A percentile compares a stretch with the other conserved stretches of the same genome.
Conservation (phyloP, 805 yeast species). For the Yamadazyma akitaensis region DNA sequence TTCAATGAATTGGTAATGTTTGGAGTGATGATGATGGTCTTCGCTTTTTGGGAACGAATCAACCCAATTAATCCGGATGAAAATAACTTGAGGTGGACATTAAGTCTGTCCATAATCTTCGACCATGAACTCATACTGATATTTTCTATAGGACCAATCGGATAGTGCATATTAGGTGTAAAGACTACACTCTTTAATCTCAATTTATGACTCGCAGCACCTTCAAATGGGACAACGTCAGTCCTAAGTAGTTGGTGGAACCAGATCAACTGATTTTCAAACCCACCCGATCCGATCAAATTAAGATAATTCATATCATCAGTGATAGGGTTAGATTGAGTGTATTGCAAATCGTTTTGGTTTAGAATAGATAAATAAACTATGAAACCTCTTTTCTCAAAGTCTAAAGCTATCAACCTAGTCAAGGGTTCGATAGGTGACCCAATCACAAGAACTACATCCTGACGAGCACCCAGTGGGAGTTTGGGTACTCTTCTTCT, state of each 20-base stretch:
- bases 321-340: slow-evolving; percentile 55
- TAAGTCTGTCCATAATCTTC: slow-evolving; percentile 42
- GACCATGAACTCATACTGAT: slow-evolving; percentile 53
- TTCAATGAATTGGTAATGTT: slow-evolving; percentile 51
- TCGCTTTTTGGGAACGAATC: slow-evolving; percentile 48
- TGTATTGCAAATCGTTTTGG: slow-evolving; percentile 52
- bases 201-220: slow-evolving; percentile 54
- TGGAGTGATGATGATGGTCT: slow-evolving; percentile 53
- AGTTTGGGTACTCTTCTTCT: slow-evolving; percentile 60
- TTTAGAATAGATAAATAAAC: slow-evolving; percentile 73
- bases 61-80: slow-evolving; percentile 54
- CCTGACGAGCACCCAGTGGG: slow-evolving; percentile 68
- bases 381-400: slow-evolving; percentile 76
- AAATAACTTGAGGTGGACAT: slow-evolving; percentile 49
- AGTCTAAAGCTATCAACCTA: slow-evolving; percentile 64
- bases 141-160: slow-evolving; percentile 64
- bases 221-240: slow-evolving; percentile 57
- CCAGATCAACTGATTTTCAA: slow-evolving; percentile 46
- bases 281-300: slow-evolving; percentile 44
- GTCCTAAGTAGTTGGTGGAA: slow-evolving; percentile 48
- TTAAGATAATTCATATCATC: slow-evolving; percentile 68
- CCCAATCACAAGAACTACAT: slow-evolving; percentile 72
- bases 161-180: slow-evolving; percentile 66
- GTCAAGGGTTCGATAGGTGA: slow-evolving; percentile 75
- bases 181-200: slow-evolving; percentile 63